Base-by-base conservation (phyloP, 1,139 yeast genomes). In the Oligophagozyma castellii region DNA sequence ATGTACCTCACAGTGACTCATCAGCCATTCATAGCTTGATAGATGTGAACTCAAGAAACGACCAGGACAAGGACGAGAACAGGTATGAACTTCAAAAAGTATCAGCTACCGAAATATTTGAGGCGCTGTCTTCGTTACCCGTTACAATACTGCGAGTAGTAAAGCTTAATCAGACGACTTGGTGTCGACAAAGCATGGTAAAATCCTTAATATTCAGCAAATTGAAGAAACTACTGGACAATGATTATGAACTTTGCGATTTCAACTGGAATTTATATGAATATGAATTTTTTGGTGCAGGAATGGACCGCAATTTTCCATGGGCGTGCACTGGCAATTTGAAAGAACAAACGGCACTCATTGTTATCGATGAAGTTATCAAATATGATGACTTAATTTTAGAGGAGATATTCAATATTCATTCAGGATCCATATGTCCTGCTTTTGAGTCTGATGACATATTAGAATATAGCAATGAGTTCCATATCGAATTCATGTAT, bases 161-260 rank as follows among this genome's bases (percentile, higher is more conserved):
- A 16, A 15, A 23, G n/a, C 26, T 43, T 12, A 29, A 19, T 7
- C 29, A 23, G 16, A 40, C 39, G 16, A 43, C 44, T n/a, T 50
- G 55, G 55, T 44, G 51, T 29, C 40, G 46, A 28, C 50, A 46
- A 31, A 35, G 32, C 11, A 47, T 45, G 43, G 38, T 50, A n/a
- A 44, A 42, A 29, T 33, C 36, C 21, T 41, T 43, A 19, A 37
- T 47, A 4, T n/a, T n/a, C n/a, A n/a, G n/a, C n/a, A n/a, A n/a
- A n/a, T 21, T 48, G 12, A 31, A 27, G 13, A 34, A 32, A 15
- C 40, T 41, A 18, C 20, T 18, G 10, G 7, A 7, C 7, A 10
- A 7, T 18, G 7, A 10, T 7, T 18, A 7, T 18, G 20, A 18
- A 7, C 10, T 10, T 18, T 10, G 10, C 10, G 20, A 18, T 18